A percentile compares a stretch with the other conserved stretches of the same genome.
Evolutionary conservation across 768 basidiomycete species (phyloP).

Genomic region (Collybiopsis confluens): DNA sequence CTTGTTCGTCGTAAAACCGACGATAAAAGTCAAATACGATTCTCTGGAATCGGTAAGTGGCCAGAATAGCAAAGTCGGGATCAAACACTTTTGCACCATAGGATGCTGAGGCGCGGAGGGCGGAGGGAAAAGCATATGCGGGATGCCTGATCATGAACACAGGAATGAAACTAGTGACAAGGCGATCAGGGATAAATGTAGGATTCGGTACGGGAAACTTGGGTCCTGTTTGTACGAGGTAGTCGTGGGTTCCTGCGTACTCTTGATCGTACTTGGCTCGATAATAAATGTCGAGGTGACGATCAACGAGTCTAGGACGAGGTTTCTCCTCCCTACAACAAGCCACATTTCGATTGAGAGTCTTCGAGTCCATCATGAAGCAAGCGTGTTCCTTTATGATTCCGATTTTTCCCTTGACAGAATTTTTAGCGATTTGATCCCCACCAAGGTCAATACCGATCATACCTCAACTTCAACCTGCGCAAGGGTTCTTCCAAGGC

Average conservation of each 20-base stretch:
- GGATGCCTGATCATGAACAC: slow-evolving; percentile 6
- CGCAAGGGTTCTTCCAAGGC: background rate
- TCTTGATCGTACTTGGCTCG: background rate
- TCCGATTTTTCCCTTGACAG: background rate
- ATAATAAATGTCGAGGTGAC: background rate
- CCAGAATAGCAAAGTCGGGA: background rate
- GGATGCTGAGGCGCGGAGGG: background rate
- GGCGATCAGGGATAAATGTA: slow-evolving; percentile 2
- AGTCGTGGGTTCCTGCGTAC: no score
- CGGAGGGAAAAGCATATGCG: background rate
- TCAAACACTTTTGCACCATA: slow-evolving; percentile 3
- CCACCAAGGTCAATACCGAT: background rate
- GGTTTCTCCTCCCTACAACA: background rate
- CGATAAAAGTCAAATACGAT: slow-evolving; percentile 4
- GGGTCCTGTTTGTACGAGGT: no score
- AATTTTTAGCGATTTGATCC: background rate
- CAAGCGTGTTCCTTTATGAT: slow-evolving; percentile 4
- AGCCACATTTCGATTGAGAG: background rate
- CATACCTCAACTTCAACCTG: slow-evolving; percentile 4
- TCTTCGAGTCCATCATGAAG: slow-evolving; percentile 2
- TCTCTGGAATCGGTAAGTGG: slow-evolving; percentile 1
- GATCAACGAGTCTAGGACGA: background rate
- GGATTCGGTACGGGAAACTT: slow-evolving; percentile 3
- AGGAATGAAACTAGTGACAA: background rate
- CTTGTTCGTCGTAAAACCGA: background rate